A percentile compares a stretch with the other conserved stretches of the same genome.
phyloP scores from a whole-genome alignment of 345 rosid species.

The Bruguiera parviflora region DNA sequence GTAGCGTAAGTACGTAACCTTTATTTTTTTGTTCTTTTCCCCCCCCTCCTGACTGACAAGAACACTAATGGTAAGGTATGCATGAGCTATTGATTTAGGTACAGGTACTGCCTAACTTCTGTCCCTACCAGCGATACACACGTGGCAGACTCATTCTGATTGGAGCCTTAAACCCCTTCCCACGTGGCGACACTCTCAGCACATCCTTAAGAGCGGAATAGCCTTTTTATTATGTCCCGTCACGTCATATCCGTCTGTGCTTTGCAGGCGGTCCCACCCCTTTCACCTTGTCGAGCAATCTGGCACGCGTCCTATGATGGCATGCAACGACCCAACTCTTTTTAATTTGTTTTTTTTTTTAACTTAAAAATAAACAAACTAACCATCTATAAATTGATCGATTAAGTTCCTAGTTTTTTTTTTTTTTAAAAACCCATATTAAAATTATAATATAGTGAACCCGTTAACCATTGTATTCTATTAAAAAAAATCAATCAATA shows the following conservation, averaged over 20 bases:
- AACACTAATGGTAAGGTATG: no score
- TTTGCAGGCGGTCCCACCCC: constrained; percentile 37
- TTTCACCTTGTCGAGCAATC: background rate
- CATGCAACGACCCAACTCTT: background rate
- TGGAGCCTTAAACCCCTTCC: constrained; percentile 20
- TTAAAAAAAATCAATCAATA: no score
- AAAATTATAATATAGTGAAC: no score
- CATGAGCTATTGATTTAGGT: background rate
- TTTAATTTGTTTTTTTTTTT: background rate
- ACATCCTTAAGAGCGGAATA: constrained; percentile 8
- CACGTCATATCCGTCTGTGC: constrained; percentile 38
- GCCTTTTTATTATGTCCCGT: constrained; percentile 43
- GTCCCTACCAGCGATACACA: constrained; percentile 23
- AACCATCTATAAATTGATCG: no score
- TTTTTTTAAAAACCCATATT: no score
- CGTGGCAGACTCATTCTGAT: constrained; percentile 37
- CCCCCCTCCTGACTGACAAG: no score
- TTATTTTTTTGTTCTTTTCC: no score
- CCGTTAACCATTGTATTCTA: no score
- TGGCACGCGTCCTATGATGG: background rate
- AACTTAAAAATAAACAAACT: background rate
- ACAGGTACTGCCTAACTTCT: constrained; percentile 20
- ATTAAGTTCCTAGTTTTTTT: no score
- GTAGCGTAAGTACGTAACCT: no score
- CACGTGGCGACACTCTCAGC: constrained; percentile 38